Conservation (phyloP, 129 eudicot genomes). For the Lactuca saligna region DNA sequence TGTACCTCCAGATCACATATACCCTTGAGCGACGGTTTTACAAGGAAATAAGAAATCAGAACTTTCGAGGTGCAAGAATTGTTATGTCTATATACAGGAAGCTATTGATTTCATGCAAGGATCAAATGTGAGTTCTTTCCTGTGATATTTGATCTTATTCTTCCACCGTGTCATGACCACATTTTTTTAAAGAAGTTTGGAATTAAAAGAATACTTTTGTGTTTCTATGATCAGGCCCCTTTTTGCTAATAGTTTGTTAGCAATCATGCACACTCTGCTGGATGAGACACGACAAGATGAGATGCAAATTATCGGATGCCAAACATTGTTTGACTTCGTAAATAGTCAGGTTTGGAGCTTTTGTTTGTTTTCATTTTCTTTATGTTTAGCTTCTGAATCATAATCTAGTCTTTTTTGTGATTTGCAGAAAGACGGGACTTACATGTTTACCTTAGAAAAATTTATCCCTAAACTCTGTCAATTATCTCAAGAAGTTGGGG, state of each 20-base stretch:
- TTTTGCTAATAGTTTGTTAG: constrained; percentile 72
- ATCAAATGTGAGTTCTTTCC: constrained; percentile 72
- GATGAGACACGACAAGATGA: constrained; percentile 77
- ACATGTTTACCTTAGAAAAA: constrained; percentile 70
- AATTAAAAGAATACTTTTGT: constrained; percentile 5
- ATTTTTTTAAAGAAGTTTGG: not conserved
- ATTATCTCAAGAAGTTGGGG: constrained; percentile 73
- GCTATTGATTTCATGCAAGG: constrained; percentile 67
- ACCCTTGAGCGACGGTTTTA: constrained; percentile 78
- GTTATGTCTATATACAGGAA: constrained; percentile 76
- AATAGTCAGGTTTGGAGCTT: constrained; percentile 51
- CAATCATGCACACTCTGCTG: constrained; percentile 65
- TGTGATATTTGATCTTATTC: not conserved
- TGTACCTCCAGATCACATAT: constrained; percentile 56
- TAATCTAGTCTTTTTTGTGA: constrained; percentile 6
- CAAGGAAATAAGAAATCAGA: constrained; percentile 70
- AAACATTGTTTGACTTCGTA: constrained; percentile 69
- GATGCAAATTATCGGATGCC: constrained; percentile 67
- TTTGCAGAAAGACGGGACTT: constrained; percentile 61
- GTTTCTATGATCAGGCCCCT: constrained; percentile 56
- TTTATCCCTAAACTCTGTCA: constrained; percentile 66
- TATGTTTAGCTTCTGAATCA: constrained; percentile 1
- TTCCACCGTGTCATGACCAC: not conserved
- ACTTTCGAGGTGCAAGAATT: constrained; percentile 56
- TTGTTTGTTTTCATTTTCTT: not conserved